Evolutionary conservation across 1,139 yeast genomes (phyloP).

Genomic region (Hansenula anomala): DNA sequence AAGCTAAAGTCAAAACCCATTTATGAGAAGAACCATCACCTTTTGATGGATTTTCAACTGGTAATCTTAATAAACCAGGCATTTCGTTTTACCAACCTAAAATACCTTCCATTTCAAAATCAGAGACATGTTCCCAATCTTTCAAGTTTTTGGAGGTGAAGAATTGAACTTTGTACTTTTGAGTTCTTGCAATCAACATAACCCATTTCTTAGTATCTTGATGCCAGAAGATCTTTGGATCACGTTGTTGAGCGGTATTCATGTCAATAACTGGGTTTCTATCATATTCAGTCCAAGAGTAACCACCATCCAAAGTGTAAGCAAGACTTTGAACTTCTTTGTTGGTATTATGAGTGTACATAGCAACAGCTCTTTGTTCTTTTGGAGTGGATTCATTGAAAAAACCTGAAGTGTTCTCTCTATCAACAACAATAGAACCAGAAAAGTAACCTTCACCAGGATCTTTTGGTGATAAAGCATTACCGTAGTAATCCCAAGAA

Average conservation of each 20-base stretch:
- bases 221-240: slow-evolving; percentile 37
- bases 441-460: slow-evolving; percentile 28
- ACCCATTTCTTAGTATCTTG: slow-evolving; percentile 29
- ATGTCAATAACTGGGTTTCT: slow-evolving; percentile 30
- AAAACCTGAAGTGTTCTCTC: slow-evolving; percentile 31
- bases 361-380: slow-evolving; percentile 30
- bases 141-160: slow-evolving; percentile 28
- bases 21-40: slow-evolving; percentile 8
- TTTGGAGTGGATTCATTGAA: slow-evolving; percentile 24
- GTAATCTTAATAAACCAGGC: slow-evolving; percentile 28
- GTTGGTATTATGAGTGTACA: slow-evolving; percentile 28
- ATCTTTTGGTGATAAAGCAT: slow-evolving; percentile 25
- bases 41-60: slow-evolving; percentile 21
- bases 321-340: slow-evolving; percentile 29
- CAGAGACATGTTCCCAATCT: slow-evolving; percentile 28
- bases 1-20: slow-evolving; percentile 32
- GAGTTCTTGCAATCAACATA: slow-evolving; percentile 31
- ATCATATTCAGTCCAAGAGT: slow-evolving; percentile 26
- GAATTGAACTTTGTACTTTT: slow-evolving; percentile 28
- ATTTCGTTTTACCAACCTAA: slow-evolving; percentile 35
- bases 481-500: slow-evolving; percentile 28
- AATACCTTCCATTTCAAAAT: slow-evolving; percentile 26
- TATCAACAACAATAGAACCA: slow-evolving; percentile 32
- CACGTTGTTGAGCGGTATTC: slow-evolving; percentile 30
- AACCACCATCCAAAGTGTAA: slow-evolving; percentile 33